Base-by-base conservation (phyloP, 1,139 yeast genomes). In the Arxiozyma telluris region DNA sequence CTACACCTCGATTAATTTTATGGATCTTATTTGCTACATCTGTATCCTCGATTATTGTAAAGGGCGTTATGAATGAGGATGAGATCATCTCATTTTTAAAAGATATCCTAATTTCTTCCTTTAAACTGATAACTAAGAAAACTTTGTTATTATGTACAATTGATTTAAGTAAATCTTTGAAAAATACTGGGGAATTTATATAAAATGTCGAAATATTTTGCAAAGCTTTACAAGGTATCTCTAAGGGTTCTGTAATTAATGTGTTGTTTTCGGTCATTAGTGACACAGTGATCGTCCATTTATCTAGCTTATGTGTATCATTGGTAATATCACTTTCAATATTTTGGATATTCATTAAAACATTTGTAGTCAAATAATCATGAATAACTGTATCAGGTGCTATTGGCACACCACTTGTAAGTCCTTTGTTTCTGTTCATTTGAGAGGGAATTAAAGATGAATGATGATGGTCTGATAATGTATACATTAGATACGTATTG, bases 331-430 rank as follows among this genome's bases (percentile, higher is more conserved):
- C 76, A 38, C 88, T 87, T 34, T 75, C 72, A 46, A 87, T 87
- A 41, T 87, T 79, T 65, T 83, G 83, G 69, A 88, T 85, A 68
- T 87, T 95, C 49, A 87, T 90, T 67, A 88, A 72, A 58, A 89
- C 80, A 67, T 87, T 93, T 1, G 90, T 49, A 34, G 41, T 46
- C 18, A 30, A 46, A 30, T 20, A 30, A 20, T 46, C 23, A 46
- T 27, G 38, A 12, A 46, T 7, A 21, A 21, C n/a, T 20, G n/a
- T 34, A 46, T 46, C 48, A 44, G 20, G 27, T 6, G 47, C 38
- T 18, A 44, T 27, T 27, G 17, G 46, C 1, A 27, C 18, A 27
- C 21, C 22, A n/a, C 20, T n/a, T n/a, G 23, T 18, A 21, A 27
- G 11, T 46, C 74, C 64, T 67, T 58, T 11, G 62, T 71, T 25